These are phyloP conservation scores for Neofusicoccum kwambonambiense DNA, from an alignment of 2,329 filamentous ascomycete species.

Conservation along the genomic window DNA sequence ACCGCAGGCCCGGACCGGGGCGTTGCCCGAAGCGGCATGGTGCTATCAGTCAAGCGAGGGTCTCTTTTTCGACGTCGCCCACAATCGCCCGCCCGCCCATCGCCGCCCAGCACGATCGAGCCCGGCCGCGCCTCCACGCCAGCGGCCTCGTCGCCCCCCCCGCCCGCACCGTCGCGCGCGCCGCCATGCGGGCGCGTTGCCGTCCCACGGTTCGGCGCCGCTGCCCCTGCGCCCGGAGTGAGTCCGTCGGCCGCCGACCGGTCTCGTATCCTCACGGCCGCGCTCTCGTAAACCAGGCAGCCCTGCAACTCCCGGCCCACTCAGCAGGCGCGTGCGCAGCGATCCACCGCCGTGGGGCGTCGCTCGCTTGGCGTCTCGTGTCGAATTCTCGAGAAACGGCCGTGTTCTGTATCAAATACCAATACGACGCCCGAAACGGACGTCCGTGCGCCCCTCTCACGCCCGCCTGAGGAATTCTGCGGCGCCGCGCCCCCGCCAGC, in stretches of 20 bases:
- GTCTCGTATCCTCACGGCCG: not conserved
- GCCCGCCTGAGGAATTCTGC: not conserved
- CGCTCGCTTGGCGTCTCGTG: slow-evolving; percentile 9
- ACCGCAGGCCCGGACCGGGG: slow-evolving; percentile 13
- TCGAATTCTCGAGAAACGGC: slow-evolving; percentile 16
- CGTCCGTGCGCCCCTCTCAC: not conserved
- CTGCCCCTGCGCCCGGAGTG: not conserved
- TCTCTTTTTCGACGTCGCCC: slow-evolving; percentile 8
- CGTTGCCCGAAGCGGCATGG: not conserved
- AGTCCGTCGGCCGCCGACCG: not conserved
- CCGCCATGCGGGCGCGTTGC: not conserved
- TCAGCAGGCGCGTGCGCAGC: not conserved
- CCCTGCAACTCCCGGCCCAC: not conserved
- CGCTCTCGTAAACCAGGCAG: slow-evolving; percentile 3
- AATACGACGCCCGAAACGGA: not conserved
- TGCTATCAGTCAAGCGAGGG: slow-evolving; percentile 9
- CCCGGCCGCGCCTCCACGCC: no score
- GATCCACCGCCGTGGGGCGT: slow-evolving; percentile 11
- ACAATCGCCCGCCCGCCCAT: not conserved
- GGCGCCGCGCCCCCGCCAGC: not conserved
- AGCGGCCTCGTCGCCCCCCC: no score
- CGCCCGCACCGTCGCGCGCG: not conserved
- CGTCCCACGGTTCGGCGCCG: not conserved
- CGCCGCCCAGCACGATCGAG: not conserved
- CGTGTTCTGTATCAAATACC: slow-evolving; percentile 11